A percentile compares a stretch with the other conserved stretches of the same genome.
Evolutionary conservation across 139 green algal species (phyloP).

Genomic region (Gonium pectorale): DNA sequence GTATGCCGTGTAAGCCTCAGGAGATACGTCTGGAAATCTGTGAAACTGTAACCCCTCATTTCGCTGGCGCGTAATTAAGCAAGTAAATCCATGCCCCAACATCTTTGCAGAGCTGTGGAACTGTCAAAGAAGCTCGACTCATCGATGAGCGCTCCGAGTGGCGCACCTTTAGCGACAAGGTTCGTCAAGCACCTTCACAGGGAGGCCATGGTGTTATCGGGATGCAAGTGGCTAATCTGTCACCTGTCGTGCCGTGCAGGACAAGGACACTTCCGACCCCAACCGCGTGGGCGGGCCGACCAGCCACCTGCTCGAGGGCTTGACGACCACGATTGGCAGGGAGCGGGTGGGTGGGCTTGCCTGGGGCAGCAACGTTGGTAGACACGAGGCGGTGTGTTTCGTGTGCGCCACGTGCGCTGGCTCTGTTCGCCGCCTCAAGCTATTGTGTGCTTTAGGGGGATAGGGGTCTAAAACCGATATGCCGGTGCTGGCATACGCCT

Average conservation of each 20-base stretch:
- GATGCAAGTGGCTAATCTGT: background rate
- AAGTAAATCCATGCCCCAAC: background rate
- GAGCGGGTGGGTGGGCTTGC: constrained; percentile 20
- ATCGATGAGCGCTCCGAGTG: constrained; percentile 97
- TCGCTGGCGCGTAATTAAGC: background rate
- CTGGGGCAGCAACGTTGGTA: too few species aligned
- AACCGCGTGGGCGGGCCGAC: constrained; percentile 87
- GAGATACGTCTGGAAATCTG: background rate
- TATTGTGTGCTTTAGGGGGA: too few species aligned
- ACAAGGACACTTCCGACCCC: constrained; percentile 82
- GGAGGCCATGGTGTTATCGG: background rate
- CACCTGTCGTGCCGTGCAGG: constrained; percentile 70
- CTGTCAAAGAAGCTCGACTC: constrained; percentile 88
- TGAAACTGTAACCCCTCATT: background rate
- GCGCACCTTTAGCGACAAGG: constrained; percentile 95
- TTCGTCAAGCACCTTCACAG: background rate
- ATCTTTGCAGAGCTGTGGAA: constrained; percentile 83
- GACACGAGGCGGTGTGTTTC: too few species aligned
- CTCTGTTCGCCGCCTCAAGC: too few species aligned
- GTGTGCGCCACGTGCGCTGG: too few species aligned
- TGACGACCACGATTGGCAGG: constrained; percentile 87
- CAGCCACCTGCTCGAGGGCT: constrained; percentile 86
- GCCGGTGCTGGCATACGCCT: too few species aligned
- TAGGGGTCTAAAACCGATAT: too few species aligned
- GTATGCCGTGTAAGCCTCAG: constrained; percentile 74